A percentile compares a stretch with the other conserved stretches of the same genome.
Conservation (phyloP, 2,329 filamentous ascomycete genomes). For the Bipolaris cookei region DNA sequence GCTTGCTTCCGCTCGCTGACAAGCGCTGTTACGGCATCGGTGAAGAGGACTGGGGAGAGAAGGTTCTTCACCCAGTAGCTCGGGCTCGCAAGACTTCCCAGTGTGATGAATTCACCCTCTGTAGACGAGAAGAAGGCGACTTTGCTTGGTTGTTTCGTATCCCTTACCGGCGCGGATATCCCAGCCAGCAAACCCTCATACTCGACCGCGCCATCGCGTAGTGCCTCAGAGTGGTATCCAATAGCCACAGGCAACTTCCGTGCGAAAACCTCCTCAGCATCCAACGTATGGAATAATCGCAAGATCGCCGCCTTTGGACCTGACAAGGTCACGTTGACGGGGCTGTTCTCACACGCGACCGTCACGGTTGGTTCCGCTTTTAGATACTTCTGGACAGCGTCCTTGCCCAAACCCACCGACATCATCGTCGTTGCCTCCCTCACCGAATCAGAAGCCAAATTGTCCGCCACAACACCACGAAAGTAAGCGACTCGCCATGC, state of each 20-base stretch:
- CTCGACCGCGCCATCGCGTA: constrained; percentile 3
- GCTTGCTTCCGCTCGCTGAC: constrained; percentile 4
- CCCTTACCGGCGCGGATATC: background rate
- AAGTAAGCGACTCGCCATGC: constrained; percentile 16
- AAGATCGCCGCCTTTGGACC: constrained; percentile 46
- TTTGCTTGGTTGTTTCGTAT: background rate
- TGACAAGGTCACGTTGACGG: constrained; percentile 52
- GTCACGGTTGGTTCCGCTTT: constrained; percentile 10
- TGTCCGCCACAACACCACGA: constrained; percentile 13
- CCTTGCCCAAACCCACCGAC: constrained; percentile 9
- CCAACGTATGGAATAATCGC: constrained; percentile 28
- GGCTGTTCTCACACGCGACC: constrained; percentile 42
- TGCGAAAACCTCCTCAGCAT: constrained; percentile 47
- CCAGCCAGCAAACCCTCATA: constrained; percentile 2
- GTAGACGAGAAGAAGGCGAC: constrained; percentile 9
- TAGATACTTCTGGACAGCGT: constrained; percentile 2
- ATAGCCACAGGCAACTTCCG: constrained; percentile 51
- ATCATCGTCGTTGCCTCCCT: constrained; percentile 4
- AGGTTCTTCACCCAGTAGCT: constrained; percentile 17
- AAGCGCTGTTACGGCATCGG: constrained; percentile 5
- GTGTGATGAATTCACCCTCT: constrained; percentile 3
- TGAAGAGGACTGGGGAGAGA: constrained; percentile 10
- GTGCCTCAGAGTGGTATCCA: constrained; percentile 51
- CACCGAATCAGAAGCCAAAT: constrained; percentile 1
- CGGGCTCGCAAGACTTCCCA: background rate